Percentiles rank a stretch among this genome's conserved stretches.
These are phyloP conservation scores for Fagopyrum esculentum DNA, from an alignment of 148 eudicot genomes.

Conservation along the genomic window DNA sequence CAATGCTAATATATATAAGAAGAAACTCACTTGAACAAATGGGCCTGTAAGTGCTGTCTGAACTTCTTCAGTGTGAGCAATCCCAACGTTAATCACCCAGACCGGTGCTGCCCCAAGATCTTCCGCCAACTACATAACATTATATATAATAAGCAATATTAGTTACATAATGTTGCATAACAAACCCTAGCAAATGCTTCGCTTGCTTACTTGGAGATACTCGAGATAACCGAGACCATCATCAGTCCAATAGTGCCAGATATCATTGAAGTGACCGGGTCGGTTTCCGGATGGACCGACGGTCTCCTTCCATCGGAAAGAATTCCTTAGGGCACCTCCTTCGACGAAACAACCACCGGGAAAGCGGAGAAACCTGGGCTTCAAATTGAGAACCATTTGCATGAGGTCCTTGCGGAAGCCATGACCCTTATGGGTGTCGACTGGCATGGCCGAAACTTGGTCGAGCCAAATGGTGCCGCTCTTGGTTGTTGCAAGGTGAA, in stretches of 20 bases:
- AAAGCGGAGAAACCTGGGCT: constrained; percentile 78
- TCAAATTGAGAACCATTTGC: constrained; percentile 61
- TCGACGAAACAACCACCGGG: constrained; percentile 94
- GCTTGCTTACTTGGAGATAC: constrained; percentile 23
- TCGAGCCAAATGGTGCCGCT: constrained; percentile 75
- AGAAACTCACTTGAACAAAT: not conserved
- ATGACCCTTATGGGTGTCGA: constrained; percentile 82
- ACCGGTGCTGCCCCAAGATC: constrained; percentile 79
- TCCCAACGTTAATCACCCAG: constrained; percentile 89
- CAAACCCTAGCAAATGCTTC: not conserved
- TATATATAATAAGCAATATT: no score
- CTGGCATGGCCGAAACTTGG: constrained; percentile 81
- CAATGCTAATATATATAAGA: no score
- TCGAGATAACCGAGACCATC: constrained; percentile 66
- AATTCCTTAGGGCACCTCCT: constrained; percentile 58
- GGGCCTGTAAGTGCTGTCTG: not conserved
- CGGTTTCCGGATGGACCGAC: constrained; percentile 77
- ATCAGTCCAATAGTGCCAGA: constrained; percentile 69
- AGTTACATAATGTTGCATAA: not conserved
- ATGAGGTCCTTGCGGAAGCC: constrained; percentile 80
- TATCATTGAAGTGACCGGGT: constrained; percentile 61
- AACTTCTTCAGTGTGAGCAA: constrained; percentile 2
- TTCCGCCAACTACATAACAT: constrained; percentile 55
- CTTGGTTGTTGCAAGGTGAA: constrained; percentile 54
- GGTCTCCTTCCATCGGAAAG: constrained; percentile 81